phyloP scores from a whole-genome alignment of 2,329 filamentous ascomycete species.

The Pseudogymnoascus sp. region DNA sequence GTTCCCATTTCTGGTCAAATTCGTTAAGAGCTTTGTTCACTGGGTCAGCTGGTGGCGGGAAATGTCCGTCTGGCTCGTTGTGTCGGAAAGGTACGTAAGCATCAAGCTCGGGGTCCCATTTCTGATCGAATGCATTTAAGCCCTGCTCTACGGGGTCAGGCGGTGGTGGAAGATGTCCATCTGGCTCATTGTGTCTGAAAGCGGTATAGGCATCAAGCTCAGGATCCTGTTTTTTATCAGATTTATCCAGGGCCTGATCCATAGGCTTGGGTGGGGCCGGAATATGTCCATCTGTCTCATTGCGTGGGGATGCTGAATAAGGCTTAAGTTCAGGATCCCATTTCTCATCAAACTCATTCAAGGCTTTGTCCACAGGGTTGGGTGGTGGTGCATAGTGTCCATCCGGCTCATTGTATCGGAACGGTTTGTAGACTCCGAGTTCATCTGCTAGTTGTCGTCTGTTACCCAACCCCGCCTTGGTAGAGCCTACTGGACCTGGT shows the following conservation, averaged over 20 bases:
- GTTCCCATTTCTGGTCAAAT: conserved; percentile 9
- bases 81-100: conserved; percentile 31
- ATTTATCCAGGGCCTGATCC: conserved; percentile 18
- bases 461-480: conserved; percentile 17
- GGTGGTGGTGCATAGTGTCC: conserved; percentile 26
- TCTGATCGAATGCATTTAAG: background rate
- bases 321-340: background rate
- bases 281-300: conserved; percentile 34
- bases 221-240: conserved; percentile 6
- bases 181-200: conserved; percentile 27
- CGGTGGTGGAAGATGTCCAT: conserved; percentile 28
- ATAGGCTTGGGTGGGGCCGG: conserved; percentile 21
- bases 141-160: conserved; percentile 25
- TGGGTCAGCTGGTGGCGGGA: conserved; percentile 18
- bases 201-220: conserved; percentile 22
- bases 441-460: background rate
- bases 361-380: conserved; percentile 24
- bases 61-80: conserved; percentile 35
- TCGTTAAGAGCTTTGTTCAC: conserved; percentile 21
- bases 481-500: conserved; percentile 24
- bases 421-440: conserved; percentile 29
- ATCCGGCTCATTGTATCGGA: conserved; percentile 31
- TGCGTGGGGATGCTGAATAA: conserved; percentile 27
- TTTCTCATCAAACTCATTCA: conserved; percentile 1
- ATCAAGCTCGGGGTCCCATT: conserved; percentile 11